Percentiles rank a stretch among this genome's conserved stretches.
Evolutionary conservation across 1,284 basidiomycete species (phyloP).

Genomic region (Stereum hirsutum): DNA sequence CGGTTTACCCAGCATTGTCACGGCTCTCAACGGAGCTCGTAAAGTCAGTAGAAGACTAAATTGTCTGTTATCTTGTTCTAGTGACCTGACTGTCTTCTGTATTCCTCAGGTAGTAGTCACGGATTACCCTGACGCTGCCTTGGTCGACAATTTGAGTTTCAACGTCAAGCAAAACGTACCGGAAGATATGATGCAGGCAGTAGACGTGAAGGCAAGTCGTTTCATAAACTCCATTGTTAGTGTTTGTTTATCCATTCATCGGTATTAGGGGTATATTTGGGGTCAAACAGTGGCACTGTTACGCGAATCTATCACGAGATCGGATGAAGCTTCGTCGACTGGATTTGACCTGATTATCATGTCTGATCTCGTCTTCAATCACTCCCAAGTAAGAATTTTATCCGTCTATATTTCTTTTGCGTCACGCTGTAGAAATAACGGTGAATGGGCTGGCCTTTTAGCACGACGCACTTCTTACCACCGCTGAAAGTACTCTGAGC

Average conservation of each 20-base stretch:
- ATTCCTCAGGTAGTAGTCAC: slow-evolving; percentile 67
- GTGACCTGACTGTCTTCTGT: background rate
- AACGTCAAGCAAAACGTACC: slow-evolving; percentile 63
- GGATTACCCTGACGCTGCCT: slow-evolving; percentile 81
- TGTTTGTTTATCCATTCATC: background rate
- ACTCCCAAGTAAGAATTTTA: slow-evolving; percentile 56
- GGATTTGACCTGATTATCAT: slow-evolving; percentile 79
- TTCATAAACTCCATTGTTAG: background rate
- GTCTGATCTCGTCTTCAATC: slow-evolving; percentile 89
- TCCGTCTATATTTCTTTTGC: background rate
- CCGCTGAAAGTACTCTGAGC: slow-evolving; percentile 34
- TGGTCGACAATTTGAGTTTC: slow-evolving; percentile 72
- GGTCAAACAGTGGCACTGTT: slow-evolving; percentile 59
- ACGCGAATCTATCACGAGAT: slow-evolving; percentile 29
- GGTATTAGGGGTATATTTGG: slow-evolving; percentile 80
- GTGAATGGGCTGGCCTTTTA: slow-evolving; percentile 21
- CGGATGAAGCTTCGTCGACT: slow-evolving; percentile 2
- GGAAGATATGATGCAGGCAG: slow-evolving; percentile 18
- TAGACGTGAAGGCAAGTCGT: slow-evolving; percentile 40
- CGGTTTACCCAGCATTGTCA: slow-evolving; percentile 76
- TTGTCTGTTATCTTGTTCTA: slow-evolving; percentile 7
- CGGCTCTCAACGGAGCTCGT: slow-evolving; percentile 58
- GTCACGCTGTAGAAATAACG: background rate
- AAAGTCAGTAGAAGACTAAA: slow-evolving; percentile 27
- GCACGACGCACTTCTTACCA: slow-evolving; percentile 78